Base-by-base conservation (phyloP, 2,329 filamentous ascomycete genomes). In the Botryosphaeria dothidea region DNA sequence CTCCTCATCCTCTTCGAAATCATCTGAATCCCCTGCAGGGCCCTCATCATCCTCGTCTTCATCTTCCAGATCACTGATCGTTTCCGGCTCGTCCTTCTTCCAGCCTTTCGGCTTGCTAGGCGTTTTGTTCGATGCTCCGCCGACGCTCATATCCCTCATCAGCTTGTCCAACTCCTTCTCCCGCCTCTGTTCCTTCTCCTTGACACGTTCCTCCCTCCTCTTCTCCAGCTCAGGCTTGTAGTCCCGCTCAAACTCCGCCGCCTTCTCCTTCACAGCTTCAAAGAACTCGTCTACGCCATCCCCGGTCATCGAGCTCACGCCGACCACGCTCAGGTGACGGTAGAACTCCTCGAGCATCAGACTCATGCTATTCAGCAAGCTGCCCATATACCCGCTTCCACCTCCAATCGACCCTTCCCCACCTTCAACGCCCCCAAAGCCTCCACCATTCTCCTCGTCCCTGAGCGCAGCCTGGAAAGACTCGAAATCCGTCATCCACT, bases 401-500 rank as follows among this genome's bases (percentile, higher is more conserved):
- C 74, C 76, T 4, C 89, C 87, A 11, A 87, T 86, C 65, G 84
- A 76, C 7, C 68, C 68, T 4, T 67, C 57, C 8, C 66, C 68
- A 9, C 87, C 89, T 69, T 93, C 92, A 29, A 85, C 83, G 15
- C 90, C 88, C 13, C 91, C 92, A 72, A 93, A 91, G 0, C 86
- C 88, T 51, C 93, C 92, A 7, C 85, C 83, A 64, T 90, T 88
- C 75, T 97, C 92, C 73, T 98, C 95, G 27, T 86, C 82, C 56
- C 87, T 86, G 51, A 99, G 83, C 0, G 96, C 94, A 17, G 87
- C 87, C 76, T 98, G 95, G 80, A 99, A 99, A 0, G 91, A 88
- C 69, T 99, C 95, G 73, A 97, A 99, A 78, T 99, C 94, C 5
- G 93, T 96, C 95, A 99, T 99, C 95, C 96, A 99, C 75, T 98